Evolutionary conservation across 139 green algal genomes (phyloP), one percentile per base, ranked within the genome.

Genomic region (Tetradesmus obliquus): DNA sequence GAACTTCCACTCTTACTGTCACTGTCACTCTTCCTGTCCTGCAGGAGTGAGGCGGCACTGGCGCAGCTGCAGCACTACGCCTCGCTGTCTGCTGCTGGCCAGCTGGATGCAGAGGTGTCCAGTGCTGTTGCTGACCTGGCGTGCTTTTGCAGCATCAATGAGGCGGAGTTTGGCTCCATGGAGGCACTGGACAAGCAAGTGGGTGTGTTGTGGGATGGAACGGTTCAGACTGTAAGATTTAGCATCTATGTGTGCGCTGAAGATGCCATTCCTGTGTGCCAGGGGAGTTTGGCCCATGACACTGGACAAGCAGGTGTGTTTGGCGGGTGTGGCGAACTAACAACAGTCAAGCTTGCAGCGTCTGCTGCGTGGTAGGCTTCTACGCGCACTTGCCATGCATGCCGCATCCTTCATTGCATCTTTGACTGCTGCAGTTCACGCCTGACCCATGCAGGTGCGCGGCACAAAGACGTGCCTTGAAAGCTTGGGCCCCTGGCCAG

Each of bases 41-140:
- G 57, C 57, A 66, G 57, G 57, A 9, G 53, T 91, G 72, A 85
- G n/a, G 53, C 12, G 8, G 19, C 57, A 2, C n/a, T 85, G 17
- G 60, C 8, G 6, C 87, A 91, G 72, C 72, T 91, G 62, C 87
- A 74, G 87, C 71, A 45, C 19, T 62, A 91, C 12, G 87, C 87
- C 53, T 51, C 60, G 17, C 72, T 91, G 17, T 15, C n/a, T 19
- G 57, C 55, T 32, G 62, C 87, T 0, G 72, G 72, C 0, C 71
- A 85, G 72, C n/a, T 91, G 87, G 53, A 71, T 19, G 15, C 66
- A 76, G 17, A 17, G 2, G 53, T 66, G 5, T 19, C 3, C 1
- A 3, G 66, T 19, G n/a, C 66, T 76, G 66, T 5, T n/a, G 19
- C 55, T 72, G 72, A 91, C 1, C 72, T 91, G 72, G n/a, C 57